Evolutionary conservation across 768 basidiomycete species (phyloP), one percentile per base, ranked within the genome.

Genomic region (Candolleomyces efflorescens): DNA sequence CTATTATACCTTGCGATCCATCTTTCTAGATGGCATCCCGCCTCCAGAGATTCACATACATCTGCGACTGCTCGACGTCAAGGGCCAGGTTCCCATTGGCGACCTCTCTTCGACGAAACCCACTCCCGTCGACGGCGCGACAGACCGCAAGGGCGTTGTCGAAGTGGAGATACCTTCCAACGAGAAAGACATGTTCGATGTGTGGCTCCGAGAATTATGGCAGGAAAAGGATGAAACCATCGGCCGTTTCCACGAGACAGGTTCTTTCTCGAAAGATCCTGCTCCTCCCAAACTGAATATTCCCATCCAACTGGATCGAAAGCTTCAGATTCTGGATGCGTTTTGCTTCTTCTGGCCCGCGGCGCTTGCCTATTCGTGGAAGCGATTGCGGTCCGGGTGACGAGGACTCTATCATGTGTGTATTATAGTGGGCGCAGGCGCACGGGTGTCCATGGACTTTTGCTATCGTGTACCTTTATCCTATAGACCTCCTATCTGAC

Each of bases 31-130:
- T 60, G 81, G 89, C 3, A 73, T 92, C 3, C 80, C 94, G 3
- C 94, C 96, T 1, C 96, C 95, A 0, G 74, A 78, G 7, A 80
- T 99, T 38, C 91, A 96, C 72, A 80, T 98, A 64, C 96, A 98
- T 69, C 69, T 98, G 43, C 84, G 92, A 48, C 73, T 88, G 62
- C 92, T 90, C 68, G 76, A 89, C 60, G 88, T 92, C 13, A 73
- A 78, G 15, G 68, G 68, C 22, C 82, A 83, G 32, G 77, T 93
- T 11, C 92, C 92, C 3, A 84, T 92, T 55, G 88, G 89, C 24
- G 76, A 86, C 68, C 57, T 84, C 56, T 69, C 81, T 37, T 54
- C 70, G n/a, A 60, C 67, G 39, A 72, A 66, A 55, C 36, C 51
- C 9, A 23, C 18, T 17, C n/a, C 39, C 17, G 41, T 43, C 15